These are phyloP conservation scores for Ophiostoma ips DNA, from an alignment of 2,329 filamentous ascomycete genomes.

Conservation along the genomic window DNA sequence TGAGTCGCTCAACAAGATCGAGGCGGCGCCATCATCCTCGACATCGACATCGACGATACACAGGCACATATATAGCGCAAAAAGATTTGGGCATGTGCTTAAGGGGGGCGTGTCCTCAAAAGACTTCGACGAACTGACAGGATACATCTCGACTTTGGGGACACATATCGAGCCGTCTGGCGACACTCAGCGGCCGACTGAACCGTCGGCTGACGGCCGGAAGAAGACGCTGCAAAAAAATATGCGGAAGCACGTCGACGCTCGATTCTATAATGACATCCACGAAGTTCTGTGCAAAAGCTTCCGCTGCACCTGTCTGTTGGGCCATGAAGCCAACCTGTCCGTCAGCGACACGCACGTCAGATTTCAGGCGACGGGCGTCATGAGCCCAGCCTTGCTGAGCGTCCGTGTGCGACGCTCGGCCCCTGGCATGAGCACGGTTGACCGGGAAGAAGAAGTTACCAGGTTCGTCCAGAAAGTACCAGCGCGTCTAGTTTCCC, in stretches of 20 bases:
- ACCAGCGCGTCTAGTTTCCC: no score
- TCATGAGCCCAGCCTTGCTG: not conserved
- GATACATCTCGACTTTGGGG: no score
- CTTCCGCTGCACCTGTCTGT: constrained; percentile 10
- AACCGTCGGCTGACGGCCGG: no score
- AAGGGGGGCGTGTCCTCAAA: no score
- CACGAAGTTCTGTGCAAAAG: constrained; percentile 11
- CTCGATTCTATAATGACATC: constrained; percentile 11
- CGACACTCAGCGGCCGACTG: no score
- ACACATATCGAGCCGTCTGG: no score
- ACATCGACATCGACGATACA: not conserved
- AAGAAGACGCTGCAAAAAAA: no score
- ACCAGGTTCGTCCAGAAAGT: not conserved
- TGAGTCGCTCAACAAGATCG: constrained; percentile 3
- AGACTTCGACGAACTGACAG: no score
- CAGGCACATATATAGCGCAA: no score
- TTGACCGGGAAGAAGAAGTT: not conserved
- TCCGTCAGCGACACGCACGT: constrained; percentile 12
- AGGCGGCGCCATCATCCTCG: constrained; percentile 2
- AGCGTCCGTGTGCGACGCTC: not conserved
- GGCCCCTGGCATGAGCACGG: not conserved
- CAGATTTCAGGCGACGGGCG: constrained; percentile 8
- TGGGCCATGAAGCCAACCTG: constrained; percentile 11
- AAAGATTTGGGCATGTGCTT: no score
- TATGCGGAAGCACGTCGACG: no score